Evolutionary conservation across 1,284 basidiomycete genomes (phyloP).

Genomic region (Coniferiporia sulphurascens): DNA sequence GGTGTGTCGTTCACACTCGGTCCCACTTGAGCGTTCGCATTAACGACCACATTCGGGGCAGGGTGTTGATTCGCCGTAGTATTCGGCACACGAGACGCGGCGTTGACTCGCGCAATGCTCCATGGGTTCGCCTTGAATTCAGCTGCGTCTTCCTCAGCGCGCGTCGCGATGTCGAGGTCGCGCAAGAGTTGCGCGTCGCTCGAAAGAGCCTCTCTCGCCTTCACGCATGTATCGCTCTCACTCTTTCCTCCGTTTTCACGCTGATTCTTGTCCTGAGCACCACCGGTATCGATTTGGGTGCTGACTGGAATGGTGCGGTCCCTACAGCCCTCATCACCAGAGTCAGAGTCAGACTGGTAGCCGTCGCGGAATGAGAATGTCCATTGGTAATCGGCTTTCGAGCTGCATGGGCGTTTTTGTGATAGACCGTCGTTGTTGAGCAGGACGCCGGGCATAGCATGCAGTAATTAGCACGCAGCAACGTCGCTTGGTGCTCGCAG

Average conservation of each 20-base stretch:
- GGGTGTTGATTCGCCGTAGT: too few species aligned
- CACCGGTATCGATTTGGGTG: neutral
- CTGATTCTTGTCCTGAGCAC: neutral
- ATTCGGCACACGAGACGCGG: slow-evolving; percentile 32
- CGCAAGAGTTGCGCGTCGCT: slow-evolving; percentile 31
- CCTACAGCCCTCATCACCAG: neutral
- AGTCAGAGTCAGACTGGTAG: slow-evolving; percentile 8
- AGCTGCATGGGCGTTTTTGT: neutral
- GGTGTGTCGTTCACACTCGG: too few species aligned
- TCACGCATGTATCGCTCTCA: neutral
- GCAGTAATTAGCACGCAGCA: too few species aligned
- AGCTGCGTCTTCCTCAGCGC: slow-evolving; percentile 45
- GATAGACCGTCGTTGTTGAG: neutral
- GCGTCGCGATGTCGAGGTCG: slow-evolving; percentile 54
- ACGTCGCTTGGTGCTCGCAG: neutral
- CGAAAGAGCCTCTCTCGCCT: neutral
- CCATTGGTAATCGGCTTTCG: slow-evolving; percentile 8
- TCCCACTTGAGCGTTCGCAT: too few species aligned
- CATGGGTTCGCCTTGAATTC: slow-evolving; percentile 67
- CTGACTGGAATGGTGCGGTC: neutral
- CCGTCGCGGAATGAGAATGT: slow-evolving; percentile 9
- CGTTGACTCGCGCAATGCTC: slow-evolving; percentile 70
- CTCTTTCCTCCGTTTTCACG: neutral
- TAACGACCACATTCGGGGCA: too few species aligned
- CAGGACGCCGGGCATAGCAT: slow-evolving; percentile 11